Conservation (phyloP, 208 protist species). For the Crithidia thermophila region DNA sequence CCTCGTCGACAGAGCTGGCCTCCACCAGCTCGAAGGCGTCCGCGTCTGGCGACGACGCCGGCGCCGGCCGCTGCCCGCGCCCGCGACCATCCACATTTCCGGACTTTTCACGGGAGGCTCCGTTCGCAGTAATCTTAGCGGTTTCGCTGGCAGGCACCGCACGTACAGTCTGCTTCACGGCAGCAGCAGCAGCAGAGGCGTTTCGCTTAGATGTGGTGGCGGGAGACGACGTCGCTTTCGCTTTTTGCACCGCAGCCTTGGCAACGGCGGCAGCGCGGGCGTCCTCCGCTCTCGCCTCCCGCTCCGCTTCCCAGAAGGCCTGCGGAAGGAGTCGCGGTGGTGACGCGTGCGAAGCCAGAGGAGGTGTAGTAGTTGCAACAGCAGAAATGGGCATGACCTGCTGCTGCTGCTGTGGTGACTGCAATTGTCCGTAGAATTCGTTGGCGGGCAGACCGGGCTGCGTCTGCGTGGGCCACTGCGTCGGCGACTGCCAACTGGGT, state of each 20-base stretch:
- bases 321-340: slow-evolving; percentile 6
- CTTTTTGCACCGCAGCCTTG: neutral
- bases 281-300: slow-evolving; percentile 1
- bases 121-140: no score
- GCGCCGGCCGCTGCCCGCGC: neutral
- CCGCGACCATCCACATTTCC: no score
- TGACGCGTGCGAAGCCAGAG: neutral
- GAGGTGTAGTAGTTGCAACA: neutral
- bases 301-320: slow-evolving; percentile 9
- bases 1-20: neutral
- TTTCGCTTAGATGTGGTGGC: no score
- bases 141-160: no score
- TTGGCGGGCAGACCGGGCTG: slow-evolving; percentile 5
- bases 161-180: no score
- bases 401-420: neutral
- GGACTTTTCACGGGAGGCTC: no score
- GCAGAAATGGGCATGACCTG: neutral
- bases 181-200: no score
- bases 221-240: no score
- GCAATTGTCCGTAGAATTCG: slow-evolving; percentile 5
- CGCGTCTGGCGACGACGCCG: neutral
- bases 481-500: neutral
- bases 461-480: neutral
- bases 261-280: neutral
- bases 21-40: slow-evolving; percentile 2